Base-by-base conservation (phyloP, 768 basidiomycete genomes). In the Hebeloma cylindrosporum region DNA sequence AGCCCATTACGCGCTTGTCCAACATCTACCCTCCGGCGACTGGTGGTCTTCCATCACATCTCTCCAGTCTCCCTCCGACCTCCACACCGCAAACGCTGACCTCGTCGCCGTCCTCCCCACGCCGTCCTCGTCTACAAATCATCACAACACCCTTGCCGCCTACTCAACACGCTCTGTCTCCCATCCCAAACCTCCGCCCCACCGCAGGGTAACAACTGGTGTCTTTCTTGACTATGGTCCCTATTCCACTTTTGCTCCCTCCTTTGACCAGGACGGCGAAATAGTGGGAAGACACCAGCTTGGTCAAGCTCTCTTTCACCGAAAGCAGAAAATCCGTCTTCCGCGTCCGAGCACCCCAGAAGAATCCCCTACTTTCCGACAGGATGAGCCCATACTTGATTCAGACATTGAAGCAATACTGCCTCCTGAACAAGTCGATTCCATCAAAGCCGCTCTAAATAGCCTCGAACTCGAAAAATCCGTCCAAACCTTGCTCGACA, bases 191-290 rank as follows among this genome's bases (percentile, higher is more conserved):
- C 66, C 70, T 27, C 62, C 23, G 1, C 62, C 71, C 0, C 69
- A 79, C 11, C 78, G 85, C 31, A 72, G 72, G 18, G 62, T 89
- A 27, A 75, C 79, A 32, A 73, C 80, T 20, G 87, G 85, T 41
- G 63, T 72, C 0, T 91, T 91, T 59, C 69, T 93, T 5, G 85
- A 93, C 62, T 92, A 92, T 56, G 90, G 89, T 0, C 72, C 74
- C 9, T 85, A 73, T 56, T 66, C 87, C 5, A 83, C 78, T 57
- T 92, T 92, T 63, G 88, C 89, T 0, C 89, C 89, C 1, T 68
- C 73, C 7, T 91, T 87, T 60, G 85, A 88, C 47, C 84, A 88
- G 51, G 83, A 87, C 47, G 82, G 82, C n/a, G 75, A 78, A 37
- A 78, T 87, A 55, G 66, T 90, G 5, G 88, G 88, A 3, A 72